phyloP scores from a whole-genome alignment of 257 asterid genomes.

The Scutellaria barbata region DNA sequence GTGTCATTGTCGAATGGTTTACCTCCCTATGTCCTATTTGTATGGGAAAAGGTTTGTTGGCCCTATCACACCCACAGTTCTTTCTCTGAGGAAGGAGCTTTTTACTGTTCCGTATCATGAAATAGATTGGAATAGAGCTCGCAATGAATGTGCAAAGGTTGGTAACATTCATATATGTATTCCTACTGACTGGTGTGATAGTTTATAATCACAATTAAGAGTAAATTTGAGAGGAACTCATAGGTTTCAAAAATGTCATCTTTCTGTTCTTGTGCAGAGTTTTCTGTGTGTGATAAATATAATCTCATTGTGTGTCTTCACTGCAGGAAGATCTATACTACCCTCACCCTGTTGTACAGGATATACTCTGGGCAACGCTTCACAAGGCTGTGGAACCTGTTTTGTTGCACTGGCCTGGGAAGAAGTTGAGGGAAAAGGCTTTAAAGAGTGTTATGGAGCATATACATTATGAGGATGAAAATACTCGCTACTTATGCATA shows the following conservation, averaged over 20 bases:
- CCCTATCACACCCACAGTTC: slow-evolving; percentile 86
- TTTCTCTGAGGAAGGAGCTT: slow-evolving; percentile 90
- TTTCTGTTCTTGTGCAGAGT: slow-evolving; percentile 2
- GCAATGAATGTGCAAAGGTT: slow-evolving; percentile 96
- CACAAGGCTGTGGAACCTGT: slow-evolving; percentile 84
- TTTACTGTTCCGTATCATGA: slow-evolving; percentile 84
- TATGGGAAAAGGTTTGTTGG: slow-evolving; percentile 94
- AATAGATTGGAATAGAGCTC: slow-evolving; percentile 83
- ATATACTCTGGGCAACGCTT: slow-evolving; percentile 90
- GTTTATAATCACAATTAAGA: background rate
- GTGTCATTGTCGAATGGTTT: slow-evolving; percentile 99
- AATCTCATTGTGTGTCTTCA: slow-evolving; percentile 26
- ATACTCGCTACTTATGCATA: slow-evolving; percentile 91
- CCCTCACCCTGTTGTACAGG: slow-evolving; percentile 91
- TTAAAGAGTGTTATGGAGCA: slow-evolving; percentile 80
- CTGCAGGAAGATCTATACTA: slow-evolving; percentile 98
- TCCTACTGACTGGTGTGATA: slow-evolving; percentile 4
- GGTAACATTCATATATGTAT: slow-evolving; percentile 35
- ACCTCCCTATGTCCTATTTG: slow-evolving; percentile 95
- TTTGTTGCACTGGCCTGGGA: slow-evolving; percentile 92
- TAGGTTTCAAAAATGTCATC: slow-evolving; percentile 12
- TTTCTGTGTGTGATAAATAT: slow-evolving; percentile 15
- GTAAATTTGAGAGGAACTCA: background rate
- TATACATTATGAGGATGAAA: slow-evolving; percentile 96
- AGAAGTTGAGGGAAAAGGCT: slow-evolving; percentile 82